Base-by-base conservation (phyloP, 1,284 basidiomycete genomes). In the Moniliella sp. region DNA sequence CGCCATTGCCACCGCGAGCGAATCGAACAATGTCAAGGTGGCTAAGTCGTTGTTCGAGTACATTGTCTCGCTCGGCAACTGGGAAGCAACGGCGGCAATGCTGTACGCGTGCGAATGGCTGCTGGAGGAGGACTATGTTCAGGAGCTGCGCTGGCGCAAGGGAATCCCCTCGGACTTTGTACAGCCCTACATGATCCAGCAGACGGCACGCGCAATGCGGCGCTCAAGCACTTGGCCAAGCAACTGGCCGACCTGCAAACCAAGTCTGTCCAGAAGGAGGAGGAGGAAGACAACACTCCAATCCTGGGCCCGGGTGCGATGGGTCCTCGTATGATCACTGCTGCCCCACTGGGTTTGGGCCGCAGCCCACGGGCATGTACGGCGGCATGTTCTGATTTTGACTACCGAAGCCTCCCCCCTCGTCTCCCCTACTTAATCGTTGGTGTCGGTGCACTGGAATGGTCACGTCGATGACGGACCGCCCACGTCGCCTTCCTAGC, bases 101-200 rank as follows among this genome's bases (percentile, higher is more conserved):
- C 70, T 93, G 23, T 93, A 74, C 52, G 71, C 79, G 25, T 88
- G 81, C 46, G 97, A 86, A 65, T 86, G 97, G 62, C 68, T 93
- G 9, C 65, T 97, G 33, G 73, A 80, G 25, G 71, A 82, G 1
- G 91, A 97, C 61, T 66, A 86, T 36, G 81, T 93, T 18, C 79
- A 86, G 63, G 88, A 94, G 63, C 65, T 91, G 25, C 80, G 78
- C 43, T 97, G 91, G 91, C 75, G 81, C 57, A 76, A 91, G 48
- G 86, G 76, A 10, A 68, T 97, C 31, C 42, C 43, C 27, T 79
- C 79, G 55, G 91, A 97, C 64, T 93, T 88, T 66, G 79, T 78
- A 54, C 86, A 83, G 78, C 86, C 86, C 0, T 94, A 79, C 63
- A 75, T 73, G 54, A 76, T 94, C 33, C 84, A 93, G 64, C 70